Conservation (phyloP, 2,329 filamentous ascomycete species). For the Pestalotiopsis fici region DNA sequence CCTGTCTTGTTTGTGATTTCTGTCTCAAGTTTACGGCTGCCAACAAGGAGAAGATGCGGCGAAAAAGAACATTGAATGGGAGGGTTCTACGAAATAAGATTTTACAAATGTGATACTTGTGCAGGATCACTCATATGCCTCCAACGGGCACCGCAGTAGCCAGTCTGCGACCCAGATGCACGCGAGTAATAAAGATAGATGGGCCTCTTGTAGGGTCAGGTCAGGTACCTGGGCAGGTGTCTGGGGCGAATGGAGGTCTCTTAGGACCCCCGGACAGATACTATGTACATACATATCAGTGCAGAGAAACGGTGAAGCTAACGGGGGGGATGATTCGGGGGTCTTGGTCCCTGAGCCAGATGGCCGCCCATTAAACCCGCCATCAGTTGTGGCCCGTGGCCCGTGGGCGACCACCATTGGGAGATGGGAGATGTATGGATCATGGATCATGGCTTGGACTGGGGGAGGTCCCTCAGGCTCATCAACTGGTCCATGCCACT, state of each 20-base stretch:
- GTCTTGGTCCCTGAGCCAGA: background rate
- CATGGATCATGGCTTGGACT: background rate
- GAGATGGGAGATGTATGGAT: background rate
- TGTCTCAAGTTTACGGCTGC: background rate
- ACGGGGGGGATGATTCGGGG: background rate
- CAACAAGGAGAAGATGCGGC: background rate
- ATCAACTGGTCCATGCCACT: background rate
- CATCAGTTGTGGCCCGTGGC: background rate
- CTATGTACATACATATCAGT: background rate
- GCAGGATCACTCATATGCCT: background rate
- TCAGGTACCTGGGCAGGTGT: too few relatives aligned
- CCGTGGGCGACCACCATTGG: background rate
- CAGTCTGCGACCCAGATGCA: background rate
- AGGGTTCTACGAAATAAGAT: too few relatives aligned
- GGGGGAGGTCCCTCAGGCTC: background rate
- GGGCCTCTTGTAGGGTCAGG: background rate
- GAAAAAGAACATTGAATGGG: background rate
- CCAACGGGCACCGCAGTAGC: background rate
- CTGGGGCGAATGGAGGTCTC: background rate
- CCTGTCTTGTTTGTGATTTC: background rate
- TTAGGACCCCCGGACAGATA: background rate
- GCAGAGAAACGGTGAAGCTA: background rate
- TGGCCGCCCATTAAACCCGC: background rate
- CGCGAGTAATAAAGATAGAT: background rate
- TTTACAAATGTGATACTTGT: background rate